These are phyloP conservation scores for Corrigiola litoralis DNA, from an alignment of 179 eudicot genomes.

Conservation along the genomic window DNA sequence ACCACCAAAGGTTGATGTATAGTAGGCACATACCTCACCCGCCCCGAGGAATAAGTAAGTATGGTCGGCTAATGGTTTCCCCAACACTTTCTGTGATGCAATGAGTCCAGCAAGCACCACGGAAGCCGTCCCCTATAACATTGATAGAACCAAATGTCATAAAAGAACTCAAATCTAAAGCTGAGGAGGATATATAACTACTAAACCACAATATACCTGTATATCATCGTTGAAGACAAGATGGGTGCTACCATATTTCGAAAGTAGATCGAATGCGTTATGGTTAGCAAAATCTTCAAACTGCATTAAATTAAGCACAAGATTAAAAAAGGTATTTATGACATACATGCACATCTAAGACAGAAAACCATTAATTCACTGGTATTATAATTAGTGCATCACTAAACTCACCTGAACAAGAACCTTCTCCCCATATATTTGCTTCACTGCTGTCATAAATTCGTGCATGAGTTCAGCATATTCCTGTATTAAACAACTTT, in stretches of 20 bases:
- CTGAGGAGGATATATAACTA: neutral
- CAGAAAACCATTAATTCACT: neutral
- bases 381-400: neutral
- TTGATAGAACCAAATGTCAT: neutral
- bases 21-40: slow-evolving; percentile 55
- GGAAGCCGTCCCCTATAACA: slow-evolving; percentile 83
- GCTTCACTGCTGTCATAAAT: slow-evolving; percentile 84
- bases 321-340: neutral
- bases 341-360: neutral
- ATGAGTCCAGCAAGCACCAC: slow-evolving; percentile 87
- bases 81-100: slow-evolving; percentile 59
- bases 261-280: slow-evolving; percentile 82
- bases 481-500: slow-evolving; percentile 41
- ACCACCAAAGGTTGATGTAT: neutral
- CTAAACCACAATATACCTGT: slow-evolving; percentile 43
- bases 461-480: slow-evolving; percentile 84
- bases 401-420: slow-evolving; percentile 60
- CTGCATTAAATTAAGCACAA: slow-evolving; percentile 29
- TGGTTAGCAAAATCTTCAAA: slow-evolving; percentile 96
- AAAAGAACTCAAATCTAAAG: neutral
- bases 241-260: slow-evolving; percentile 69
- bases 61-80: slow-evolving; percentile 71
- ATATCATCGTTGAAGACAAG: slow-evolving; percentile 95
- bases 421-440: slow-evolving; percentile 82
- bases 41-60: slow-evolving; percentile 84